Conservation (phyloP, 2,329 filamentous ascomycete species). For the Dothiorella sarmentorum region DNA sequence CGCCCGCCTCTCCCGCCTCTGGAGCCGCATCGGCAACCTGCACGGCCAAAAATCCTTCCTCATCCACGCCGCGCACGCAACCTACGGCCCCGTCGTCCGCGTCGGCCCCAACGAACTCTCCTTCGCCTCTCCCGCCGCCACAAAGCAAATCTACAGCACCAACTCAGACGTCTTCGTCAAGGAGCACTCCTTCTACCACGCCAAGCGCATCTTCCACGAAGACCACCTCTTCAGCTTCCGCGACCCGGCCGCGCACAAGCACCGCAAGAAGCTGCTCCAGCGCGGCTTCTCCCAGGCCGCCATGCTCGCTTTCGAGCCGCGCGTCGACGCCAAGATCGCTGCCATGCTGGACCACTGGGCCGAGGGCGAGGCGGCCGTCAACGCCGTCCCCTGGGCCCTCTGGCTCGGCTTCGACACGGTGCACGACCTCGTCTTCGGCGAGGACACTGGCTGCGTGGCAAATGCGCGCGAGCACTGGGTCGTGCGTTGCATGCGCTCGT, state of each 20-base stretch:
- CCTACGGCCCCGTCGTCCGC: constrained; percentile 13
- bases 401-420: background rate
- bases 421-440: background rate
- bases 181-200: background rate
- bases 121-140: background rate
- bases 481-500: background rate
- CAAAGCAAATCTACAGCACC: background rate
- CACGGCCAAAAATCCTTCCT: background rate
- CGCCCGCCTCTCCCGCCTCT: background rate
- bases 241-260: background rate
- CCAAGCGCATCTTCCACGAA: background rate
- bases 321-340: background rate
- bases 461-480: background rate
- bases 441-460: background rate
- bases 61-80: constrained; percentile 3
- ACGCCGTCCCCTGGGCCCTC: background rate
- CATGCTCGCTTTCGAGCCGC: background rate
- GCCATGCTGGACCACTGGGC: constrained; percentile 1
- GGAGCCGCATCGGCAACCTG: constrained; percentile 1
- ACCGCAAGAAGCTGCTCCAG: background rate
- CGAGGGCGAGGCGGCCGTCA: background rate
- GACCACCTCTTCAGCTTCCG: background rate
- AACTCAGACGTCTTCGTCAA: background rate
- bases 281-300: constrained; percentile 3
- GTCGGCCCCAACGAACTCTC: constrained; percentile 17